Conservation (phyloP, 306 rosid species). For the Quercus cerris region DNA sequence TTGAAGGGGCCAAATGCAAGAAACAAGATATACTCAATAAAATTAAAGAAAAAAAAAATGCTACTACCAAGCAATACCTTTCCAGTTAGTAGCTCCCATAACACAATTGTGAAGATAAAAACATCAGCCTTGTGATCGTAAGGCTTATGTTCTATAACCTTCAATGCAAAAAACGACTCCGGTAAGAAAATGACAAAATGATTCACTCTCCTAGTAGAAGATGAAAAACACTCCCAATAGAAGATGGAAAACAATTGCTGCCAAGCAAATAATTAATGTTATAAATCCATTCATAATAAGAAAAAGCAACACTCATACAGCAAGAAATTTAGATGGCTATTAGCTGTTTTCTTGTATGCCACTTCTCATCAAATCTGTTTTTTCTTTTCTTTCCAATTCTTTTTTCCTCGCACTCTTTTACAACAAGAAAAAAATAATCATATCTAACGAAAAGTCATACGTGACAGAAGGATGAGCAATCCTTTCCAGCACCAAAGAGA, state of each 20-base stretch:
- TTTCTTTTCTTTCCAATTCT: background rate
- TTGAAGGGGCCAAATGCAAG: background rate
- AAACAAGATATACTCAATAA: background rate
- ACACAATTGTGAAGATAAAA: slow-evolving; percentile 84
- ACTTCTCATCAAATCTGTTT: background rate
- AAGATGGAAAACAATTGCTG: background rate
- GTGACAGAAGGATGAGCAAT: background rate
- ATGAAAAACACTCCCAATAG: slow-evolving; percentile 1
- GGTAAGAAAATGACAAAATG: slow-evolving; percentile 47
- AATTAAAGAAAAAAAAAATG: background rate
- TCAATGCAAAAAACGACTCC: slow-evolving; percentile 55
- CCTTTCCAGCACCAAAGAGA: background rate
- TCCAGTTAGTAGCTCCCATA: slow-evolving; percentile 93
- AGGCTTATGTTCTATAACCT: slow-evolving; percentile 96
- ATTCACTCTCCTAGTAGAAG: slow-evolving; percentile 15
- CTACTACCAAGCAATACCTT: slow-evolving; percentile 53
- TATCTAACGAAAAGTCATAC: background rate
- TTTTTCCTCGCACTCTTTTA: background rate
- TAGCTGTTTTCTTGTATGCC: background rate
- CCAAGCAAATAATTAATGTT: background rate
- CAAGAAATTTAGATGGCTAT: slow-evolving; percentile 5
- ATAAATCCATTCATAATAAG: background rate
- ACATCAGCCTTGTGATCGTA: slow-evolving; percentile 98
- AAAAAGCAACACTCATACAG: slow-evolving; percentile 1
- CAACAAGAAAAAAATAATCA: background rate